Conservation (phyloP, 352 stramenopile species). For the Pythium angustatum region DNA sequence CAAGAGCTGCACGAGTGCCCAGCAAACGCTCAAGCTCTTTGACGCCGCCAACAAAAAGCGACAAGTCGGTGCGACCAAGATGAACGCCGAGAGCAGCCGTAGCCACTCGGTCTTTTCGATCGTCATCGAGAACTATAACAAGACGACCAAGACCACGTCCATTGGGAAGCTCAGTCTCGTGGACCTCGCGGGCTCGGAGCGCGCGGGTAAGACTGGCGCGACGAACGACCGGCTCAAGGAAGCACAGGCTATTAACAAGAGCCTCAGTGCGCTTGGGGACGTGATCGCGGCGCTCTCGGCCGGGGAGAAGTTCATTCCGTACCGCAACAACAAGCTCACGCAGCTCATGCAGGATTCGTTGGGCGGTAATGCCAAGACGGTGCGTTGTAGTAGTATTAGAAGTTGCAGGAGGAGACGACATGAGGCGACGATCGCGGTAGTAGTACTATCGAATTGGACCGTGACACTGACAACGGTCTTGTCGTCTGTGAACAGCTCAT, state of each 20-base stretch:
- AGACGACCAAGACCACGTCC: conserved; percentile 82
- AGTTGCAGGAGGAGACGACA: too few species aligned
- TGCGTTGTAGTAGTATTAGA: conserved; percentile 37
- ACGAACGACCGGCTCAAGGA: conserved; percentile 86
- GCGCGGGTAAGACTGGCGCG: conserved; percentile 83
- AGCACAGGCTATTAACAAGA: conserved; percentile 91
- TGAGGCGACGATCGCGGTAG: too few species aligned
- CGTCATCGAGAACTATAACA: conserved; percentile 88
- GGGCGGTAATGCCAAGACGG: conserved; percentile 92
- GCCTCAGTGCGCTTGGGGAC: conserved; percentile 87
- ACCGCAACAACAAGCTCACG: conserved; percentile 94
- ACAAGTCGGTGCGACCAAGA: conserved; percentile 90
- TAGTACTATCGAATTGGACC: too few species aligned
- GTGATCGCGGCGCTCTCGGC: conserved; percentile 91
- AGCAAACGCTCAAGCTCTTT: conserved; percentile 87
- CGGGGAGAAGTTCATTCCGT: conserved; percentile 93
- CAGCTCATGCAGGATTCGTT: conserved; percentile 93
- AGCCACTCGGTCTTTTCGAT: conserved; percentile 92
- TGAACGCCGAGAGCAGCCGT: conserved; percentile 91
- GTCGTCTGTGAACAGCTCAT: conserved; percentile 55
- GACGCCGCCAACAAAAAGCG: conserved; percentile 87
- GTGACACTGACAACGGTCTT: neutral
- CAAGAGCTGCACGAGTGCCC: conserved; percentile 63
- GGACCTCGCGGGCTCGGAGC: conserved; percentile 87
- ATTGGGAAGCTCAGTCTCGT: conserved; percentile 87